Conservation (phyloP, 495 filamentous ascomycete genomes). For the Sporormia fimetaria region DNA sequence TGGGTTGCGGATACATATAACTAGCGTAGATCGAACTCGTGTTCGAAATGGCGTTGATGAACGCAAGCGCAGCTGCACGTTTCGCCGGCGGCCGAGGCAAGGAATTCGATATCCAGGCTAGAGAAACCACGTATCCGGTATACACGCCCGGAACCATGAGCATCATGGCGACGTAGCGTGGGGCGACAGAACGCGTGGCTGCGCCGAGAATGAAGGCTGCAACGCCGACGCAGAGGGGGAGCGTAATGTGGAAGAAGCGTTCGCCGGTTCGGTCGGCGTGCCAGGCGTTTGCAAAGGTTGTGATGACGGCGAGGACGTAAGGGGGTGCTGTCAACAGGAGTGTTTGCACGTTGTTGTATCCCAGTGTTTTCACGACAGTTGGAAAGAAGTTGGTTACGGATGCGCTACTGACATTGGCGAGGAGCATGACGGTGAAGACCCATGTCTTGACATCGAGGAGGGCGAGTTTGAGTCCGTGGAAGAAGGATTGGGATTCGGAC, state of each 20-base stretch:
- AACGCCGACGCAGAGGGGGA: conserved; percentile 58
- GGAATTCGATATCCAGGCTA: conserved; percentile 71
- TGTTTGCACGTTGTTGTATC: conserved; percentile 53
- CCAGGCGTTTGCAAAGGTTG: conserved; percentile 60
- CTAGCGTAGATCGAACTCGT: conserved; percentile 58
- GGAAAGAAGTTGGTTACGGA: conserved; percentile 88
- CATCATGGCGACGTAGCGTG: conserved; percentile 75
- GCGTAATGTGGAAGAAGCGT: conserved; percentile 62
- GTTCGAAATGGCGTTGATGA: conserved; percentile 75
- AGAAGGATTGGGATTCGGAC: conserved; percentile 45
- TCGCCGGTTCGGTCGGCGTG: conserved; percentile 72
- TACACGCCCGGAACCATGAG: conserved; percentile 61
- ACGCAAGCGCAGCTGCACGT: conserved; percentile 66
- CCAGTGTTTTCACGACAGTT: conserved; percentile 65
- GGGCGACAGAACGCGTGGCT: conserved; percentile 48
- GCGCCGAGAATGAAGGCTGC: conserved; percentile 67
- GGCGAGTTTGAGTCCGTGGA: conserved; percentile 58
- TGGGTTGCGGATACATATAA: conserved; percentile 55
- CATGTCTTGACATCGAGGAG: conserved; percentile 62
- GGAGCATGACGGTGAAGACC: conserved; percentile 55
- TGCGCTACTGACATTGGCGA: conserved; percentile 59
- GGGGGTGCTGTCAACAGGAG: conserved; percentile 65
- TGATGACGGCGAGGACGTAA: conserved; percentile 50
- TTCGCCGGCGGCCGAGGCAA: conserved; percentile 77
- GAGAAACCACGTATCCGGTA: conserved; percentile 54